Evolutionary conservation across 1,284 basidiomycete genomes (phyloP).

Genomic region (Microbotryum violaceum): DNA sequence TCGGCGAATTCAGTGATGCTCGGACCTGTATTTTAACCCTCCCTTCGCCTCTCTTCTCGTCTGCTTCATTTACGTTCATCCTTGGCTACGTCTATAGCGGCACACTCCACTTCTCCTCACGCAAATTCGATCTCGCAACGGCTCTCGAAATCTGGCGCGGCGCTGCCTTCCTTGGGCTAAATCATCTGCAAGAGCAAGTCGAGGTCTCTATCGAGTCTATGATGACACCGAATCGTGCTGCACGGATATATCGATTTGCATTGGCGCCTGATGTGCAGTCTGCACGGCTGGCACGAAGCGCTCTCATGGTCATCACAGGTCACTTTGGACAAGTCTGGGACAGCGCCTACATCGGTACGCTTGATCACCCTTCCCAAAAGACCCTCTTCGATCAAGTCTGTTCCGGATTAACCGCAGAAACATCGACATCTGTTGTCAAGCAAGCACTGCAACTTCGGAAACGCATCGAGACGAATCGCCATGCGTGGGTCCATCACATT

Average conservation of each 20-base stretch:
- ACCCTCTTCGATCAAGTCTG: slow-evolving; percentile 60
- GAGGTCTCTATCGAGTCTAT: slow-evolving; percentile 77
- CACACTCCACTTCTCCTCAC: slow-evolving; percentile 82
- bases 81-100: slow-evolving; percentile 92
- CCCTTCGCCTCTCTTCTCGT: slow-evolving; percentile 88
- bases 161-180: slow-evolving; percentile 69
- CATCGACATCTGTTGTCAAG: slow-evolving; percentile 54
- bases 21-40: slow-evolving; percentile 54
- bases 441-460: slow-evolving; percentile 32
- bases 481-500: slow-evolving; percentile 34
- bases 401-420: slow-evolving; percentile 56
- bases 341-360: slow-evolving; percentile 61
- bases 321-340: slow-evolving; percentile 82
- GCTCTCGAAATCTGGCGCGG: slow-evolving; percentile 82
- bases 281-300: slow-evolving; percentile 58
- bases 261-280: slow-evolving; percentile 66
- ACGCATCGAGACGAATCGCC: slow-evolving; percentile 35
- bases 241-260: slow-evolving; percentile 72
- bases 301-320: slow-evolving; percentile 63
- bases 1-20: slow-evolving; percentile 45
- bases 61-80: slow-evolving; percentile 81
- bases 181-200: slow-evolving; percentile 66
- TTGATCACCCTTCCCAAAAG: slow-evolving; percentile 60
- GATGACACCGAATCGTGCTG: slow-evolving; percentile 51
- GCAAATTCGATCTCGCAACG: slow-evolving; percentile 84